A percentile compares a stretch with the other conserved stretches of the same genome.
phyloP scores from a whole-genome alignment of 306 rosid species.

The Trifolium subterraneum region DNA sequence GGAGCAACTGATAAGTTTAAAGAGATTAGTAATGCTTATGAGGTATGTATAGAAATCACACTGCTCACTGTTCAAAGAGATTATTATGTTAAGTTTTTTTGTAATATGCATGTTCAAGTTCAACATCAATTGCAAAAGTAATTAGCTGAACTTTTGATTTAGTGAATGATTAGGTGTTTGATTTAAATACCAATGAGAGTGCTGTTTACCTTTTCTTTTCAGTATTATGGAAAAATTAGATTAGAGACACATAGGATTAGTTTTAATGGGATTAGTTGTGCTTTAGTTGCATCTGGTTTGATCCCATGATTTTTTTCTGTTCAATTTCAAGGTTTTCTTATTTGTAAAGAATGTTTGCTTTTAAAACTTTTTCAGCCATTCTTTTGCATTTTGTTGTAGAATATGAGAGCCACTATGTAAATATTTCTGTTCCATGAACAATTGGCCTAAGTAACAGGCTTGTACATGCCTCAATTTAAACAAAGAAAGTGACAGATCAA shows the following conservation, averaged over 20 bases:
- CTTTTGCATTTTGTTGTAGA: not conserved
- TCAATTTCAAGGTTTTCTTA: slow-evolving; percentile 13
- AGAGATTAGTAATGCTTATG: slow-evolving; percentile 96
- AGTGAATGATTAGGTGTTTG: not conserved
- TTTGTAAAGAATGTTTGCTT: not conserved
- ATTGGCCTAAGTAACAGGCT: slow-evolving; percentile 1
- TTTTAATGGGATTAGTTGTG: not conserved
- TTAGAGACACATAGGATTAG: not conserved
- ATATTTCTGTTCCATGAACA: not conserved
- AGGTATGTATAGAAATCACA: slow-evolving; percentile 60
- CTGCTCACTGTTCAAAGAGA: not conserved
- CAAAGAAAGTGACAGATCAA: slow-evolving; percentile 13
- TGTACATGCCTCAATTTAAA: slow-evolving; percentile 18
- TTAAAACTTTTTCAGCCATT: not conserved
- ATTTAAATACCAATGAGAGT: not conserved
- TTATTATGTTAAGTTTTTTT: slow-evolving; percentile 8
- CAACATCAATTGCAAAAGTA: not conserved
- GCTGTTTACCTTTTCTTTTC: not conserved
- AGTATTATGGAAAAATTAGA: not conserved
- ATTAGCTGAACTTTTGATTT: not conserved
- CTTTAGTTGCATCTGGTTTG: not conserved
- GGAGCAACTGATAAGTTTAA: slow-evolving; percentile 94
- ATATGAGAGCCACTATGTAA: slow-evolving; percentile 4
- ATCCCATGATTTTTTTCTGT: not conserved
- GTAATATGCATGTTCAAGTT: not conserved